Conservation (phyloP, 192 early-diverging fungal species). For the Coemansia sp. region DNA sequence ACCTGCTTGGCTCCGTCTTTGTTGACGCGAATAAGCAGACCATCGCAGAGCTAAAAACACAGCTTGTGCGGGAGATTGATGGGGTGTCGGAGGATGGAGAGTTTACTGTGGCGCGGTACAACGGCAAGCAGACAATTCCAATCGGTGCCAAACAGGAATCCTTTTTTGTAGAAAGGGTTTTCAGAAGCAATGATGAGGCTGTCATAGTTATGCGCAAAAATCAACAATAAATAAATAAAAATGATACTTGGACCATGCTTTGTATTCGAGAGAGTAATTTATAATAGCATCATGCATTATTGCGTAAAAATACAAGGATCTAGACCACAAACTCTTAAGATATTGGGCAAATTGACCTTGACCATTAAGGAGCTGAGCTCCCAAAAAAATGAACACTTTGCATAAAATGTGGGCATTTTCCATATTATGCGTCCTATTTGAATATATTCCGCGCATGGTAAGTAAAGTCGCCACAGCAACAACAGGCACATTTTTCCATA, state of each 20-base stretch:
- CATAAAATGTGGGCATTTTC: no score
- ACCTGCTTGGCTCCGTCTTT: conserved; percentile 64
- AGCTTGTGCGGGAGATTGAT: conserved; percentile 58
- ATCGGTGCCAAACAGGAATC: conserved; percentile 61
- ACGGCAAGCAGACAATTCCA: conserved; percentile 60
- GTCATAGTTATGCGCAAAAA: conserved; percentile 19
- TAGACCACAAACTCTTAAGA: background rate
- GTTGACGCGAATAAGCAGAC: conserved; percentile 19
- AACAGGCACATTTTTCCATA: no score
- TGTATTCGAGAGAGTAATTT: no score
- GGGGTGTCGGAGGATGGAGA: conserved; percentile 53
- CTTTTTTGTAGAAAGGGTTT: conserved; percentile 56
- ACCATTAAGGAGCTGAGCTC: no score
- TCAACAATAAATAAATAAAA: background rate
- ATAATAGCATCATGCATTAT: no score
- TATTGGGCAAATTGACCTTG: no score
- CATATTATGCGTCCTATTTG: background rate
- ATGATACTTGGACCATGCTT: no score
- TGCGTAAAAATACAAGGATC: no score
- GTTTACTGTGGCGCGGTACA: conserved; percentile 40
- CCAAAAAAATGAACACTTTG: no score
- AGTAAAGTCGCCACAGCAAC: no score
- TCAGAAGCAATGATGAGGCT: conserved; percentile 59
- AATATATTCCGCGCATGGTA: no score
- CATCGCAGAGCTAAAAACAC: conserved; percentile 12